Base-by-base conservation (phyloP, 1,139 yeast genomes). In the Magnusiomyces tetraspermus region DNA sequence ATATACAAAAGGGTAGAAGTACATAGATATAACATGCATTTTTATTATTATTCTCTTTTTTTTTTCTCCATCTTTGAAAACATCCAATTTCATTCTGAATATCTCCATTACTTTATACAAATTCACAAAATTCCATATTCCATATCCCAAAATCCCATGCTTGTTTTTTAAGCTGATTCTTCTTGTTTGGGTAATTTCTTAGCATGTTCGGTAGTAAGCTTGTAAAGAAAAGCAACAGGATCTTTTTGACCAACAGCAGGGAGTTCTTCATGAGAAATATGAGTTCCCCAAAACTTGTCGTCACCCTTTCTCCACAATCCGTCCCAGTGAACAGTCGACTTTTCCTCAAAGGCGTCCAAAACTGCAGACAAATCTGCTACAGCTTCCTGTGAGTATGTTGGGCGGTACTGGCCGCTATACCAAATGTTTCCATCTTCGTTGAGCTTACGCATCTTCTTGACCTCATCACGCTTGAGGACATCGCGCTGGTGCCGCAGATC, bases 361-460 rank as follows among this genome's bases (percentile, higher is more conserved):
- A 87, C 83, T 61, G 82, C 82, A 37, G 83, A 75, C 60, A 90
- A 72, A 68, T 90, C 97, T 1, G 96, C 89, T 24, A 88, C 89
- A 0, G 97, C 87, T 68, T 90, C 97, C 68, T 88, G 96, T 11
- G 95, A 75, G 68, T 83, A 86, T 0, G 94, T 83, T 30, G 97
- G 97, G 64, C 97, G 79, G 71, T 77, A 90, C 68, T 85, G 95
- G 48, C 88, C 92, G 53, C 85, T 78, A 57, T 59, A 65, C 96
- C 97, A 89, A 50, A 82, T 80, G 67, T 85, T 83, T 1, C 95
- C 94, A 53, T 82, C 87, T 45, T 76, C 79, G 64, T 85, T 80
- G 65, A 85, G 80, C 64, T 79, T 82, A 62, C 97, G 77, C 76
- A 85, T 72, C 46, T 74, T 72, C 63, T 80, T 76, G 40, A 94